A percentile compares a stretch with the other conserved stretches of the same genome.
These are phyloP conservation scores for Saccharomyces pastorianus DNA, from an alignment of 1,139 yeast genomes.

Conservation along the genomic window DNA sequence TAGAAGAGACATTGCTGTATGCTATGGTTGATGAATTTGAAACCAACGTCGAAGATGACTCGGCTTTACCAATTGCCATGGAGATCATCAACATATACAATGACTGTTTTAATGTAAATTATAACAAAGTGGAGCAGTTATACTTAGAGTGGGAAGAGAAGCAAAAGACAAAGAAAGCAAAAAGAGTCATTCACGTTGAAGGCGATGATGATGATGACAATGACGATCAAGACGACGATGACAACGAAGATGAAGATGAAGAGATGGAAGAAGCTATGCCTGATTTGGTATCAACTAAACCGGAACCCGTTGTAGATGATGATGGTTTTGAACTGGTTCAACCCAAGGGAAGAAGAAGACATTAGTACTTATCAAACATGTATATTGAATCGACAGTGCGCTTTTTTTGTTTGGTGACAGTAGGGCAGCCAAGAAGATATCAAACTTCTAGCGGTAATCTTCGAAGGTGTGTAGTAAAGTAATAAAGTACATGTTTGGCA, in stretches of 20 bases:
- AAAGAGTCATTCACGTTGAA: conserved; percentile 35
- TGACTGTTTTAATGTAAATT: conserved; percentile 50
- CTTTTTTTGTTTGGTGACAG: background rate
- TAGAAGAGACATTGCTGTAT: conserved; percentile 77
- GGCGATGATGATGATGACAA: conserved; percentile 47
- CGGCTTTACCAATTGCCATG: conserved; percentile 68
- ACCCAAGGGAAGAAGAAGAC: conserved; percentile 46
- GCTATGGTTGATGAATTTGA: conserved; percentile 96
- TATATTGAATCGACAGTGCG: background rate
- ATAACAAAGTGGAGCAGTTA: conserved; percentile 47
- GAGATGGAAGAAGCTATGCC: conserved; percentile 31
- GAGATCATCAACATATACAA: conserved; percentile 58
- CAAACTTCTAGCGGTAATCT: background rate
- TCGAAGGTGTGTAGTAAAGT: background rate
- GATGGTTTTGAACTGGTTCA: conserved; percentile 90
- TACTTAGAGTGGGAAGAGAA: conserved; percentile 53
- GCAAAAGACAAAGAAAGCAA: conserved; percentile 35
- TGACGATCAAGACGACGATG: conserved; percentile 37
- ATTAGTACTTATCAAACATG: conserved; percentile 4
- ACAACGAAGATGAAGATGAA: conserved; percentile 28
- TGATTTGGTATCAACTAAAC: conserved; percentile 22
- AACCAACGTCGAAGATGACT: conserved; percentile 77
- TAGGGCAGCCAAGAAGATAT: background rate
- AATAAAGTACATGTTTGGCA: background rate
- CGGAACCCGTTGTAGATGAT: conserved; percentile 69